Evolutionary conservation across 1,139 yeast genomes (phyloP), one percentile per base, ranked within the genome.

Genomic region (Kluyveromyces sp.): DNA sequence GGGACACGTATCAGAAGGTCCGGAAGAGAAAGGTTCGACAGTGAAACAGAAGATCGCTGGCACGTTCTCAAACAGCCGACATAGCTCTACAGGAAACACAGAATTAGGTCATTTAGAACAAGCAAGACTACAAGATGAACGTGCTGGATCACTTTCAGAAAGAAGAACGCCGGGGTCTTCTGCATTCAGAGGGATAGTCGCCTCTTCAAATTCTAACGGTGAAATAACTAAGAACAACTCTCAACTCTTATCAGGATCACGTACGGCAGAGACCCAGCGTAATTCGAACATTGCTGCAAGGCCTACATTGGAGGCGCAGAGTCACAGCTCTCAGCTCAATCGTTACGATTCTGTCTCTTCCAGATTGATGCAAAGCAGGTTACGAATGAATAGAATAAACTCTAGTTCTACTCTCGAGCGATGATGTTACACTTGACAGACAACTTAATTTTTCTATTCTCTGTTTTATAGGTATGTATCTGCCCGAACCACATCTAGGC

Each of bases 1-100:
- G 16, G 72, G 71, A 6, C 66, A 63, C 29, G 57, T 57, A 22
- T 66, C 61, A 28, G 65, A 63, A 9, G 38, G 57, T 6, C 62
- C 64, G 7, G 57, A 61, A 35, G 61, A 61, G 36, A 58, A 60
- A 31, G 55, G 57, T 43, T 48, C 56, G 3, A 42, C 57, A n/a
- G 49, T 46, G 44, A 58, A 54, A 34, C 63, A 60, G 33, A 46
- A 40, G 40, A 19, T 40, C 16, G 41, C 45, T 9, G 32, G 36
- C 17, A 40, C 41, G 17, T 43, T 43, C 28, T 39, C 45, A 15
- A 4, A 15, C 4, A 18, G 19, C 9, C n/a, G 25, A 6, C 36
- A 25, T 41, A n/a, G 9, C 26, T 33, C 36, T 9, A 29, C 30
- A 6, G 39, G 37, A 3, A 25, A 19, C 12, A 12, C 34, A 22